Conservation (phyloP, 2,329 filamentous ascomycete species). For the Podosphaera aphanis region DNA sequence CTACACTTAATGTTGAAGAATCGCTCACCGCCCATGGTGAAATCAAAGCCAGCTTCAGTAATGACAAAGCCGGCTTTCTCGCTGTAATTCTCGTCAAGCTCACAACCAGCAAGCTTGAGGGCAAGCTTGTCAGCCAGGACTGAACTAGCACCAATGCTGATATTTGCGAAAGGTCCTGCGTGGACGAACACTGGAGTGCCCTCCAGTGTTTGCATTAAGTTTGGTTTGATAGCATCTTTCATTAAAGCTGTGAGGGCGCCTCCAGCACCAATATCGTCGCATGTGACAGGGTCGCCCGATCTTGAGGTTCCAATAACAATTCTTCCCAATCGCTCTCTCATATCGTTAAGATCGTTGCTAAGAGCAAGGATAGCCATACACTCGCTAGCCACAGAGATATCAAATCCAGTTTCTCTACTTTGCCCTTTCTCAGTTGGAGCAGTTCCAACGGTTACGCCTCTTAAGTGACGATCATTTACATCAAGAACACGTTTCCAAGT, state of each 20-base stretch:
- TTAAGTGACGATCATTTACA: constrained; percentile 86
- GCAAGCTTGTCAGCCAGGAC: constrained; percentile 89
- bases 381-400: constrained; percentile 92
- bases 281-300: constrained; percentile 74
- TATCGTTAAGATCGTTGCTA: constrained; percentile 65
- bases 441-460: constrained; percentile 69
- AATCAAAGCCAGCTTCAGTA: constrained; percentile 94
- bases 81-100: constrained; percentile 65
- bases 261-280: constrained; percentile 80
- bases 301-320: constrained; percentile 88
- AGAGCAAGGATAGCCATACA: constrained; percentile 96
- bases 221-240: constrained; percentile 97
- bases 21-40: constrained; percentile 97
- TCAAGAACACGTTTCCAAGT: constrained; percentile 92
- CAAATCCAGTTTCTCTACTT: constrained; percentile 74
- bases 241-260: constrained; percentile 85
- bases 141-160: constrained; percentile 89
- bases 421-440: constrained; percentile 80
- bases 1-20: constrained; percentile 99
- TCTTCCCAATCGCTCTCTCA: constrained; percentile 77
- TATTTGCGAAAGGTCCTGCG: constrained; percentile 93
- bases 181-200: constrained; percentile 96
- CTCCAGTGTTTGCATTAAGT: constrained; percentile 94
- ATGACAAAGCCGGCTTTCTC: constrained; percentile 79
- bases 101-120: constrained; percentile 83